Evolutionary conservation across 2,329 filamentous ascomycete genomes (phyloP).

Genomic region (Pestalotiopsis sp.): DNA sequence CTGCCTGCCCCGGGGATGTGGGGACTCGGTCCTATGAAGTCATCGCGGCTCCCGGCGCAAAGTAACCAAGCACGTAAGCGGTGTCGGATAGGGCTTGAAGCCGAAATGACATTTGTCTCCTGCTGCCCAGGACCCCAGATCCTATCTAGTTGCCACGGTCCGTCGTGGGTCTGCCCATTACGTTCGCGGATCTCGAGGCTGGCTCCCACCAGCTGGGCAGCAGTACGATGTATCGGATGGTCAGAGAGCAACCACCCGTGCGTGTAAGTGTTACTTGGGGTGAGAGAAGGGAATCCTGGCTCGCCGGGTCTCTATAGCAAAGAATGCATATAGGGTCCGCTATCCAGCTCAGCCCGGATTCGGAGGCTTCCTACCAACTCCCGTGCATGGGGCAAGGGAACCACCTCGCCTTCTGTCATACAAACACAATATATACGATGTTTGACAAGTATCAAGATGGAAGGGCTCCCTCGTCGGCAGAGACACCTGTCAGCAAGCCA

Average conservation of each 20-base stretch:
- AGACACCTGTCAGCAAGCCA: not conserved
- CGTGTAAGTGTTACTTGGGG: not conserved
- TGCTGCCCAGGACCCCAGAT: not conserved
- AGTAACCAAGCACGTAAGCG: not conserved
- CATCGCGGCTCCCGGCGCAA: conserved; percentile 1
- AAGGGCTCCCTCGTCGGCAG: conserved; percentile 1
- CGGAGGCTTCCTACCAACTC: conserved; percentile 4
- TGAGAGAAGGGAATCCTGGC: not conserved
- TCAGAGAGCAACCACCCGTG: not conserved
- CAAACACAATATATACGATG: conserved; percentile 8
- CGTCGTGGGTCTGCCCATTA: too few relatives aligned
- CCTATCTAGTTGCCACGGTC: not conserved
- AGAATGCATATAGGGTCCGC: not conserved
- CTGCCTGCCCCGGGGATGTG: not conserved
- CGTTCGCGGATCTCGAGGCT: too few relatives aligned
- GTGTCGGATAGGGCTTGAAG: conserved; percentile 2
- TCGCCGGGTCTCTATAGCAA: not conserved
- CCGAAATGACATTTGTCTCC: conserved; percentile 7
- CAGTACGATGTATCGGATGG: not conserved
- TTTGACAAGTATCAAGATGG: conserved; percentile 12
- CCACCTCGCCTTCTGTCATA: not conserved
- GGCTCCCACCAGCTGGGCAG: too few relatives aligned
- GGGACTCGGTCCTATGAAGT: not conserved
- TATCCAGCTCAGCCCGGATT: conserved; percentile 1
- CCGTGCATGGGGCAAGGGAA: conserved; percentile 11